Evolutionary conservation across 768 basidiomycete species (phyloP).

Genomic region (Pholiota molesta): DNA sequence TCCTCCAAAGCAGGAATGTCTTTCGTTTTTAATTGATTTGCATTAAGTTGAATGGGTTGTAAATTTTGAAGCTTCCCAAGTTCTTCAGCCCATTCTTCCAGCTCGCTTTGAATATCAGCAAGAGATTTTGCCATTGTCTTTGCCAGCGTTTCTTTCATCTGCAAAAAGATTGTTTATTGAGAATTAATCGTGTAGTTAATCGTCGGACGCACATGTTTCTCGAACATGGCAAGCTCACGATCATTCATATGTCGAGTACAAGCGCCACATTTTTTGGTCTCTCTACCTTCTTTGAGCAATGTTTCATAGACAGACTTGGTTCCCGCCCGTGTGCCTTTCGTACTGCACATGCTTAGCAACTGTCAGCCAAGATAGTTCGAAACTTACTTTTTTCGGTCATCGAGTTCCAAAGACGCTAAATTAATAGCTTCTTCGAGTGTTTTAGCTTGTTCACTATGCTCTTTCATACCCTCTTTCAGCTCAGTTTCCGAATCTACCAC

Average conservation of each 20-base stretch:
- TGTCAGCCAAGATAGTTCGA: not conserved
- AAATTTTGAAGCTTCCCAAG: slow-evolving; percentile 59
- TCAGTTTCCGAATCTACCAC: slow-evolving; percentile 51
- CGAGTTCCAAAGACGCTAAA: slow-evolving; percentile 46
- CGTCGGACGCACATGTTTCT: slow-evolving; percentile 64
- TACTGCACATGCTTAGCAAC: slow-evolving; percentile 19
- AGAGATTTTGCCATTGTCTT: slow-evolving; percentile 52
- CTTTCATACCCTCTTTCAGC: slow-evolving; percentile 40
- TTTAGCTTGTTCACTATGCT: slow-evolving; percentile 12
- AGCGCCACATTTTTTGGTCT: slow-evolving; percentile 70
- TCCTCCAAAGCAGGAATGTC: slow-evolving; percentile 73
- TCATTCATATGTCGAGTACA: slow-evolving; percentile 74
- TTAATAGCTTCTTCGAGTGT: slow-evolving; percentile 45
- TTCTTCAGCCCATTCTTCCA: slow-evolving; percentile 63
- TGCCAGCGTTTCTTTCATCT: slow-evolving; percentile 71
- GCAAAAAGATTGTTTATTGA: not conserved
- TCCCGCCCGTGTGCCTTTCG: slow-evolving; percentile 31
- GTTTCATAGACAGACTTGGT: slow-evolving; percentile 50
- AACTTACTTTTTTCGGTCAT: slow-evolving; percentile 43
- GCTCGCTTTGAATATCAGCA: slow-evolving; percentile 45
- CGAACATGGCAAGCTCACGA: slow-evolving; percentile 56
- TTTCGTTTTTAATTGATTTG: slow-evolving; percentile 52
- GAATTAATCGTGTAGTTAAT: not conserved
- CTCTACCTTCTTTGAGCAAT: slow-evolving; percentile 59
- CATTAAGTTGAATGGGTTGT: slow-evolving; percentile 55